Evolutionary conservation across 768 basidiomycete species (phyloP), one percentile per base, ranked within the genome.

Genomic region (Tephrocybe sp.): DNA sequence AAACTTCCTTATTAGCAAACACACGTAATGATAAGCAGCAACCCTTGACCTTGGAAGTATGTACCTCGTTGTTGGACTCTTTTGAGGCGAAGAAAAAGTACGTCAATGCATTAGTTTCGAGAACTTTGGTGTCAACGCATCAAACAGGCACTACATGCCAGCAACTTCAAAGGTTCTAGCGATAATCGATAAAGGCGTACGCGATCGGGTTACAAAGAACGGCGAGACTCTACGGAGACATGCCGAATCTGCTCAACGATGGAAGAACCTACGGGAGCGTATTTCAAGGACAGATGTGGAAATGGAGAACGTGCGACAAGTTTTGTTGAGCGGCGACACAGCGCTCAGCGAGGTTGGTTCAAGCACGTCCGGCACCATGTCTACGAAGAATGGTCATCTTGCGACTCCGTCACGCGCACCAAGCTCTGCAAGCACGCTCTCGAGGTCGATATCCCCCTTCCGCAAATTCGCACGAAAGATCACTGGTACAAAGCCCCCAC

Each of bases 161-260:
- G 92, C 93, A 30, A 90, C 90, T 3, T 87, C 84, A 6, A 94
- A 95, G 62, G 94, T 95, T 40, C 77, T 98, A 21, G 83, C 88
- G 21, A 94, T 97, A 58, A 88, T 98, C 59, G 92, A 93, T 65
- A 97, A 92, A 67, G 94, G 94, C 21, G 88, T 97, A 23, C 82
- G 83, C 49, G 94, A 97, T 55, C 83, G 94, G 47, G 86, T 93
- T 4, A 97, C 94, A 18, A 94, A 93, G 79, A 98, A 97, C 55
- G 95, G 95, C 1, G 95, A 97, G 70, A 92, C 92, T 27, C 69
- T 98, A 42, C 79, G 94, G 52, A 76, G 92, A 57, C 91, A 91
- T 63, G 87, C 88, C 2, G 94, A 97, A 60, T 91, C 91, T 54
- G 87, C 86, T 16, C 83, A 88, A 57, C 78, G 91, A 42, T 97